phyloP scores from a whole-genome alignment of 2,329 filamentous ascomycete species.

The Ophidiomyces ophidiicola region DNA sequence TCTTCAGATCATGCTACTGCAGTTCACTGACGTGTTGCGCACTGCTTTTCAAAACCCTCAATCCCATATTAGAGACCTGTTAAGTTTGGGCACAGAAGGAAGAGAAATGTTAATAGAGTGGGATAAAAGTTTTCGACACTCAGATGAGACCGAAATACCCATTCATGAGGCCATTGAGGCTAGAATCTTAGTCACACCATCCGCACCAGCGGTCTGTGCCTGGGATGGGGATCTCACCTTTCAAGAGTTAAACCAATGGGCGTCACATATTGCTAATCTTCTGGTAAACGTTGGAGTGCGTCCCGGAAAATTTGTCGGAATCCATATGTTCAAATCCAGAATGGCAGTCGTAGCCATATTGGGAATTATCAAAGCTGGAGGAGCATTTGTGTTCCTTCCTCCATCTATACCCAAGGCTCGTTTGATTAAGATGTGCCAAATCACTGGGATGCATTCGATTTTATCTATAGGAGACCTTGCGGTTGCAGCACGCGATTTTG shows the following conservation, averaged over 20 bases:
- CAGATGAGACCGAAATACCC: too few relatives aligned
- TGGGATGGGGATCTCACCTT: conserved; percentile 28
- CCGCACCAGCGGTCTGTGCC: conserved; percentile 15
- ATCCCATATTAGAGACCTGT: too few relatives aligned
- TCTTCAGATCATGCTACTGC: too few relatives aligned
- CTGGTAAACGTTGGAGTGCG: conserved; percentile 27
- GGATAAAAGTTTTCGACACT: too few relatives aligned
- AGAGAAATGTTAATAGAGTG: too few relatives aligned
- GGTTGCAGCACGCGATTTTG: background rate
- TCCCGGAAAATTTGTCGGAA: conserved; percentile 26
- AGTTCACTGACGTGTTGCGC: too few relatives aligned
- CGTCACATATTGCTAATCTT: conserved; percentile 26
- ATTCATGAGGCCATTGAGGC: too few relatives aligned
- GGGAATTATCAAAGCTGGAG: conserved; percentile 22
- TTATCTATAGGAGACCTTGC: background rate
- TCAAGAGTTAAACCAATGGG: conserved; percentile 28
- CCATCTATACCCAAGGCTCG: background rate
- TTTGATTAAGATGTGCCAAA: background rate
- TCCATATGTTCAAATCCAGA: conserved; percentile 33
- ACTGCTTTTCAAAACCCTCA: too few relatives aligned
- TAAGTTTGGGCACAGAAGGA: too few relatives aligned
- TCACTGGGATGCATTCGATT: background rate
- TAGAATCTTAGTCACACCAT: too few relatives aligned
- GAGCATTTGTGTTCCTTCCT: conserved; percentile 15
- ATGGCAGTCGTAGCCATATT: conserved; percentile 18